Evolutionary conservation across 2,329 filamentous ascomycete genomes (phyloP), one percentile per base, ranked within the genome.

Genomic region (Spiromastix sp.): DNA sequence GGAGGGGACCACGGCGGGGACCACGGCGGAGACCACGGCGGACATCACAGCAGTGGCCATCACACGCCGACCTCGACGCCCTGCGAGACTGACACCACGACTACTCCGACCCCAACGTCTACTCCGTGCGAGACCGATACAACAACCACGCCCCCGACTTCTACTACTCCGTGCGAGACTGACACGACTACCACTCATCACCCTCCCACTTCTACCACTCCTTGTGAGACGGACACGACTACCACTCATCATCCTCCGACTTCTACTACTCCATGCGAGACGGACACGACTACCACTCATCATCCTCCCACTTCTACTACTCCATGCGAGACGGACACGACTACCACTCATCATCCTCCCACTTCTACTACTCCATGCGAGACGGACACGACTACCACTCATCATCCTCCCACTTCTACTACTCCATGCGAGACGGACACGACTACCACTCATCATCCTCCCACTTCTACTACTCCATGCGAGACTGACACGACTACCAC

Each of bases 111-210:
- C 8, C 34, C 34, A 5, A 6, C 12, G 20, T 16, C 11, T 10
- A 13, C 17, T 17, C n/a, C 17, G 12, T 18, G 16, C 9, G 36
- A 34, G 22, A 36, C 36, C 4, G 24, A 39, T 3, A 33, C 34
- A 8, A 11, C 40, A 26, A 30, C 37, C 12, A 37, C 29, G 7
- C 30, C 42, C 0, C 40, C 42, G 27, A 37, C 42, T 11, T 19
- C 24, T 4, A 34, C 40, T 7, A 42, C 41, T 33, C 37, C 40
- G 0, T 40, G 25, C 17, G 28, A 36, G 22, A 37, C 37, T 17
- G 31, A 38, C 18, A 34, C 36, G 3, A 29, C 16, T 25, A 17
- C 27, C 10, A 29, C 40, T 26, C 19, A 31, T 31, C 29, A 12
- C 19, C n/a, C n/a, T n/a, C n/a, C n/a, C n/a, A n/a, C n/a, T n/a